Evolutionary conservation across 805 yeast species (phyloP).

Genomic region (Kluyveromyces aestuarii): DNA sequence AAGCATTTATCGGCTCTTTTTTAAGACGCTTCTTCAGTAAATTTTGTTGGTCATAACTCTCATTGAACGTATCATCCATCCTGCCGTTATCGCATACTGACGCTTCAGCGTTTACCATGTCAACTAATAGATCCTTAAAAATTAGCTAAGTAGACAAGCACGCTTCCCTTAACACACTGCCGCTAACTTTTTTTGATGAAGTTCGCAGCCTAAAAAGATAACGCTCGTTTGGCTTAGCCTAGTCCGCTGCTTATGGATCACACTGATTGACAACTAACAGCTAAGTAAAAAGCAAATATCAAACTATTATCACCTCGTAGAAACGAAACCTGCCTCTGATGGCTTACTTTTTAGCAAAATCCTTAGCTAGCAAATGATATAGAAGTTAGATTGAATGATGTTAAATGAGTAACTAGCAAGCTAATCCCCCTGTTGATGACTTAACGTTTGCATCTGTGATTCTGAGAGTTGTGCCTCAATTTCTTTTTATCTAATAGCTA

Average conservation of each 20-base stretch:
- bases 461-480: not conserved
- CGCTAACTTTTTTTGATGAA: no score
- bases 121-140: not conserved
- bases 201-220: not conserved
- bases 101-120: not conserved
- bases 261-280: not conserved
- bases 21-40: not conserved
- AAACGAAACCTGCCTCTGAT: not conserved
- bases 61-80: not conserved
- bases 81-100: not conserved
- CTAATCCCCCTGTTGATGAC: not conserved
- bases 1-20: constrained; percentile 24
- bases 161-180: not conserved
- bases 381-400: not conserved
- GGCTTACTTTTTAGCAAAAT: not conserved
- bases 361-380: not conserved
- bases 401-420: not conserved
- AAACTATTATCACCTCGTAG: not conserved
- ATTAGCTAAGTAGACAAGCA: not conserved
- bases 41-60: not conserved
- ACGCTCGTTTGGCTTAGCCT: not conserved
- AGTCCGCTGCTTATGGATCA: not conserved
- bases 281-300: not conserved
- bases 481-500: not conserved
- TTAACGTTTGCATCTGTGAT: not conserved